Conservation (phyloP, 2,329 filamentous ascomycete species). For the Sporothrix inflata region DNA sequence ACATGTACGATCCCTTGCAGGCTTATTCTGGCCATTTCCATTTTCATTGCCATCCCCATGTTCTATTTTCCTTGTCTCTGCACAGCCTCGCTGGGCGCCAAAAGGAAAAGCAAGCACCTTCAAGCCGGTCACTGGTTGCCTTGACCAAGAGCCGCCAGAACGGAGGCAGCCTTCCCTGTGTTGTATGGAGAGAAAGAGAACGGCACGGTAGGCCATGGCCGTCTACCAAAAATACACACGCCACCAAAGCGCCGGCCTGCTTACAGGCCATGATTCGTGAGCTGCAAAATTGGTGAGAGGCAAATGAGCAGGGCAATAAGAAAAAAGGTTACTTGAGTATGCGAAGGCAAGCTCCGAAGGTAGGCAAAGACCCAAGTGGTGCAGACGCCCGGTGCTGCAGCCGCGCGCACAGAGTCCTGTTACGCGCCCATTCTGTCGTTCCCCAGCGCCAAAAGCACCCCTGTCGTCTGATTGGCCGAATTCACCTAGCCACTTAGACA, state of each 20-base stretch:
- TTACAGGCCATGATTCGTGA: conserved; percentile 21
- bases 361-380: too few relatives aligned
- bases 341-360: background rate
- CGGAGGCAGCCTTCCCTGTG: background rate
- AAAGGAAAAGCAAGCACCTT: background rate
- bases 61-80: background rate
- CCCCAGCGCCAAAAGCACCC: background rate
- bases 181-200: background rate
- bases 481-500: background rate
- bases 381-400: background rate
- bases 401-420: conserved; percentile 2
- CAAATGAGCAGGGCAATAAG: background rate
- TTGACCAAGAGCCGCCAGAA: background rate
- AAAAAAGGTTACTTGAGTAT: background rate
- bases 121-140: background rate
- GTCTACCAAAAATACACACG: background rate
- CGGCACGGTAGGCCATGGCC: background rate
- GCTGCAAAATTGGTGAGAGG: background rate
- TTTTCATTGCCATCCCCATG: background rate
- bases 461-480: conserved; percentile 6
- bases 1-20: background rate
- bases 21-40: background rate
- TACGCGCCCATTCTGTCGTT: conserved; percentile 9
- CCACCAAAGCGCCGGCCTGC: conserved; percentile 17
- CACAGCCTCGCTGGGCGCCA: conserved; percentile 29